These are phyloP conservation scores for Fusarium begoniae DNA, from an alignment of 2,329 filamentous ascomycete species.

Conservation along the genomic window DNA sequence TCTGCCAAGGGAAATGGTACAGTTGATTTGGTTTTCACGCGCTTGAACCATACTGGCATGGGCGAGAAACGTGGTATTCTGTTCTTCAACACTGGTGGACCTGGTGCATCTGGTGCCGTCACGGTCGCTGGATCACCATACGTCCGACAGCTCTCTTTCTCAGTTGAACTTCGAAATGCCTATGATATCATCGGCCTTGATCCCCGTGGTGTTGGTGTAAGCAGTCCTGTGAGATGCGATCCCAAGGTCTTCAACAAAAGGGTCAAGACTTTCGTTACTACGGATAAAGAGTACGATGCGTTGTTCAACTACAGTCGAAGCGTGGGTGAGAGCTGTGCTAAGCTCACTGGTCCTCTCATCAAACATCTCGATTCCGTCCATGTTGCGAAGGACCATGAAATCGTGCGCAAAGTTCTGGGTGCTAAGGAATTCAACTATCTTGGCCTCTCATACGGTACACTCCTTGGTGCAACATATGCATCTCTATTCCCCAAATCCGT, in stretches of 20 bases:
- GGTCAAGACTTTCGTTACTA: slow-evolving; percentile 19
- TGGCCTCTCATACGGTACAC: slow-evolving; percentile 50
- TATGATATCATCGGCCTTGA: slow-evolving; percentile 57
- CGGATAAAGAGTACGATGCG: slow-evolving; percentile 11
- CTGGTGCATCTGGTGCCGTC: slow-evolving; percentile 19
- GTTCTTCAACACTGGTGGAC: slow-evolving; percentile 38
- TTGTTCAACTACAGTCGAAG: slow-evolving; percentile 18
- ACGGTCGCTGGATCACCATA: slow-evolving; percentile 15
- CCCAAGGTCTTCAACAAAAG: slow-evolving; percentile 36
- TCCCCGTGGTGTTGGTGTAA: slow-evolving; percentile 54
- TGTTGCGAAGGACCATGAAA: slow-evolving; percentile 37
- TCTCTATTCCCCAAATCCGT: slow-evolving; percentile 43
- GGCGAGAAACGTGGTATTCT: slow-evolving; percentile 21
- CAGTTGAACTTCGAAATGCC: slow-evolving; percentile 28
- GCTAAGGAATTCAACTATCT: slow-evolving; percentile 44
- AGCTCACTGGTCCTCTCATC: slow-evolving; percentile 36
- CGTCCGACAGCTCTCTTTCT: slow-evolving; percentile 18
- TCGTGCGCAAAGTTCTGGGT: slow-evolving; percentile 36
- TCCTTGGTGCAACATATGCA: slow-evolving; percentile 47
- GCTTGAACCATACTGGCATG: slow-evolving; percentile 28
- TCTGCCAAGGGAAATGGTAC: slow-evolving; percentile 10
- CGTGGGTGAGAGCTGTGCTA: slow-evolving; percentile 36
- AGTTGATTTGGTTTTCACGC: slow-evolving; percentile 5
- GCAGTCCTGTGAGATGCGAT: slow-evolving; percentile 53
- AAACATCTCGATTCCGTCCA: slow-evolving; percentile 37